Base-by-base conservation (phyloP, 805 yeast genomes). In the Metschnikowia proteae region DNA sequence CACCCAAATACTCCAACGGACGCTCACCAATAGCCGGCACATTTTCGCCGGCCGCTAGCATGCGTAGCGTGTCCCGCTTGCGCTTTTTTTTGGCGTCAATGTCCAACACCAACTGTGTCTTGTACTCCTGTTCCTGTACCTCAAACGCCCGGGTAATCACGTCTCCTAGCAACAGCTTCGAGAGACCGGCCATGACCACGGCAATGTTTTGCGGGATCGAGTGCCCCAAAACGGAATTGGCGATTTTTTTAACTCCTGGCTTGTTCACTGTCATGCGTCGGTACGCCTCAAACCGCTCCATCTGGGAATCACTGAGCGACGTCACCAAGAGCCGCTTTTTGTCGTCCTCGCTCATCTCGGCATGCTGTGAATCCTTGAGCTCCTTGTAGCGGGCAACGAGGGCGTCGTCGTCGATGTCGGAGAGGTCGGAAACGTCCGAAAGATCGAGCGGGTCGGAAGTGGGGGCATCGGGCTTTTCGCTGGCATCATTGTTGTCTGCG, bases 141-240 rank as follows among this genome's bases (percentile, higher is more conserved):
- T 81, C 85, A 52, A 84, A 75, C 0, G 96, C 96, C 58, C 81
- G 75, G 53, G 91, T 95, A 9, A 91, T 85, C 13, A 91, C 78
- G 58, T 91, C 97, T 9, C 96, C 96, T n/a, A 90, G 78, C 62
- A 88, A 84, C 57, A 88, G 86, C 62, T 91, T 91, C 2, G 96
- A 86, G 47, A 89, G 78, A 64, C 97, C 96, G 5, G 92, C 87
- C 41, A 91, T 66, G 6, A 89, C 83, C 46, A 88, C 83, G 0
- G 96, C 86, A 23, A 89, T 84, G 52, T 86, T 86, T 49, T 80
- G 87, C 1, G 92, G 83, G 8, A 90, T 82, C 40, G 84, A 81
- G 62, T 90, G 96, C 38, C 89, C 90, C 43, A 88, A 71, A 0
- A 86, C 85, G 27, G 86, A 79, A 57, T 85, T 83, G 9, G 95